phyloP scores from a whole-genome alignment of 2,329 filamentous ascomycete species.

The Pezicula carpinea region DNA sequence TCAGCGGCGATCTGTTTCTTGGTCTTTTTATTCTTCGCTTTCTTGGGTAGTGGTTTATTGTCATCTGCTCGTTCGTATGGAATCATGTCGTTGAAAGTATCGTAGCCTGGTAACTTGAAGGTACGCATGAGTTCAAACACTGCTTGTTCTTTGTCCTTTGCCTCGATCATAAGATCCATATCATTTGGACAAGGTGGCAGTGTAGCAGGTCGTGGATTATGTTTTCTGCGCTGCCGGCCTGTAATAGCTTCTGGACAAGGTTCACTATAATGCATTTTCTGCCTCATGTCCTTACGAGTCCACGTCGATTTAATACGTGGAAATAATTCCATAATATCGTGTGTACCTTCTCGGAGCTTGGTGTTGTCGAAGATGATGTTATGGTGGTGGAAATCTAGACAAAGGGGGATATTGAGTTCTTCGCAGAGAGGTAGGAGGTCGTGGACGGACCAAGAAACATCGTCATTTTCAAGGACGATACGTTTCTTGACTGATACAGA shows the following conservation, averaged over 20 bases:
- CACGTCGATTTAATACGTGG: constrained; percentile 79
- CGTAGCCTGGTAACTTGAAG: constrained; percentile 77
- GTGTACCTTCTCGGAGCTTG: constrained; percentile 75
- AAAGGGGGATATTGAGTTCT: constrained; percentile 87
- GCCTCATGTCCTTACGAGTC: constrained; percentile 76
- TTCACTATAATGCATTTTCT: constrained; percentile 98
- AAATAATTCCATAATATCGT: constrained; percentile 71
- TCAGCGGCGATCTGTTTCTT: constrained; percentile 33
- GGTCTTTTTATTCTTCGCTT: constrained; percentile 35
- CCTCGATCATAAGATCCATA: constrained; percentile 99
- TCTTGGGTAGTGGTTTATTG: constrained; percentile 51
- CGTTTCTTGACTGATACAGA: constrained; percentile 70
- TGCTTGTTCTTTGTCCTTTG: constrained; percentile 96
- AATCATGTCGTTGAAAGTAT: constrained; percentile 70
- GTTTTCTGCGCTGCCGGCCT: constrained; percentile 73
- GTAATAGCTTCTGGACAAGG: constrained; percentile 73
- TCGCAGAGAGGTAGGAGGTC: constrained; percentile 87
- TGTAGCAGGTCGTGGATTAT: constrained; percentile 72
- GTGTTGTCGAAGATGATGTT: constrained; percentile 81
- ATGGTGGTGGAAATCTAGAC: constrained; percentile 92
- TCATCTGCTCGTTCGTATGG: constrained; percentile 76
- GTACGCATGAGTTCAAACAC: constrained; percentile 91
- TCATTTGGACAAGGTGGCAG: constrained; percentile 76
- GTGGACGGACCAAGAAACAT: constrained; percentile 88
- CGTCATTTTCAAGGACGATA: constrained; percentile 89